Base-by-base conservation (phyloP, 352 stramenopile species). In the Phytophthora litchii region DNA sequence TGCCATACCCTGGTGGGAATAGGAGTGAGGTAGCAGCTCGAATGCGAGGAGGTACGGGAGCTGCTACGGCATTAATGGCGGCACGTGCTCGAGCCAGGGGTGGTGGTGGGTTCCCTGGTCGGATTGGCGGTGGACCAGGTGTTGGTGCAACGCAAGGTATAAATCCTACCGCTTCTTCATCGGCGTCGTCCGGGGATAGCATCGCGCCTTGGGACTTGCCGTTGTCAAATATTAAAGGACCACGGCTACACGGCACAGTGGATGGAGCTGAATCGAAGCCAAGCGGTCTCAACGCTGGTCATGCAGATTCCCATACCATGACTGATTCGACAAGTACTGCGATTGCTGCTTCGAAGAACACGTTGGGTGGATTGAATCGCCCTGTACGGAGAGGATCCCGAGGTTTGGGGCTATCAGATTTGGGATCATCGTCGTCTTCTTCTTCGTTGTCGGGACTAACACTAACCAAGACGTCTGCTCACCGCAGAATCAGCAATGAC, bases 131-230 rank as follows among this genome's bases (percentile, higher is more conserved):
- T 48, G 80, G 76, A 0, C 76, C 80, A 25, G 79, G 78, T 14
- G 34, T 79, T 14, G 42, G 70, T 52, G 53, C 43, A 54, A 25
- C 55, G 5, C 65, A 48, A 43, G 49, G 61, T 14, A 20, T 25
- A 47, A 66, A 38, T 29, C 36, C 70, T 61, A 47, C 23, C 14
- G 35, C 59, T 21, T 27, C 38, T 3, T 60, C 73, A 32, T 23
- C 62, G 40, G 31, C 41, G 3, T 53, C 58, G n/a, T 44, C 35
- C n/a, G 67, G 47, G 13, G 79, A 89, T 1, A 76, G 48, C 3
- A 71, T 93, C 21, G 83, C 83, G 16, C 83, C 83, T 25, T 93
- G 83, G 83, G 83, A 93, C 61, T 57, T 93, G 4, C 83, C 83
- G 5, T 64, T 93, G 3, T 52, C 36, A 9, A 77, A 74, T 34